Percentiles rank a stretch among this genome's conserved stretches.
phyloP scores from a whole-genome alignment of 305 asterid genomes.

The Fraxinus greggii region DNA sequence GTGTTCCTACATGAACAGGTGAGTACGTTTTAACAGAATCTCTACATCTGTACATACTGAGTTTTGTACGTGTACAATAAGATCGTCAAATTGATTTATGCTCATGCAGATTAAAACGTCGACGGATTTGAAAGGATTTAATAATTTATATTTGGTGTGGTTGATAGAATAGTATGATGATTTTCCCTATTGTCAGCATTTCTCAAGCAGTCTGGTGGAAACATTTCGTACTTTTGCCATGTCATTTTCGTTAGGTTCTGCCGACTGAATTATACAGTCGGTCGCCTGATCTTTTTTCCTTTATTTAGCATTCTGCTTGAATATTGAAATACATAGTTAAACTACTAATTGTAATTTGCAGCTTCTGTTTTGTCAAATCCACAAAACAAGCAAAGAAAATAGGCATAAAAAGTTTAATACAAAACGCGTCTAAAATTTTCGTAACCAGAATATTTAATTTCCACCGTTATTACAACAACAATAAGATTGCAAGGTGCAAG shows the following conservation, averaged over 20 bases:
- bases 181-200: background rate
- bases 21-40: slow-evolving; percentile 12
- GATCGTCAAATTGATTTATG: slow-evolving; percentile 25
- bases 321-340: background rate
- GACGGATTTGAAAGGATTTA: background rate
- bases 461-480: slow-evolving; percentile 35
- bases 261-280: background rate
- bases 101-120: background rate
- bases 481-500: slow-evolving; percentile 36
- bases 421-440: background rate
- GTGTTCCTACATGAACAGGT: background rate
- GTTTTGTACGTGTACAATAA: slow-evolving; percentile 37
- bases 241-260: background rate
- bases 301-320: background rate
- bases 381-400: background rate
- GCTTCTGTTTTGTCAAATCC: background rate
- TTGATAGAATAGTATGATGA: background rate
- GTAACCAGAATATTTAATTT: background rate
- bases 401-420: background rate
- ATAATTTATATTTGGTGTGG: background rate
- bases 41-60: slow-evolving; percentile 41
- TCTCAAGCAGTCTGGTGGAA: background rate
- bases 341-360: background rate
- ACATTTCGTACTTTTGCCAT: background rate
- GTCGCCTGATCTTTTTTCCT: background rate